Evolutionary conservation across 1,284 basidiomycete species (phyloP).

Genomic region (Somion occarium): DNA sequence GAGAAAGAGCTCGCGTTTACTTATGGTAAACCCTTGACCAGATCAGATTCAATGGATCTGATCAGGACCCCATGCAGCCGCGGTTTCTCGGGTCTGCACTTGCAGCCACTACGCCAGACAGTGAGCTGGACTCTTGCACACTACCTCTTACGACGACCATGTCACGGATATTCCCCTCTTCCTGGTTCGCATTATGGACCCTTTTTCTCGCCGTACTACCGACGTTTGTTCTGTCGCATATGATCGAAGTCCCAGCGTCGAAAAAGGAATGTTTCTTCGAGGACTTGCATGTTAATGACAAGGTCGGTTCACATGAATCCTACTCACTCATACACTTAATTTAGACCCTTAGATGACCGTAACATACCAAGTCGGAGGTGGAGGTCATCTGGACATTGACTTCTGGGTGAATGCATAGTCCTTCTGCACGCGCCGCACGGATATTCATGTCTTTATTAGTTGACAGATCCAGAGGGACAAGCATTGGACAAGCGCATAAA

Average conservation of each 20-base stretch:
- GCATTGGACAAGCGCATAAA: constrained; percentile 77
- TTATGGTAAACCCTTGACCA: constrained; percentile 10
- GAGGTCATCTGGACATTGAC: constrained; percentile 96
- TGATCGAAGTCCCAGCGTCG: constrained; percentile 71
- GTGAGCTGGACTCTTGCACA: not conserved
- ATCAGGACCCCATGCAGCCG: constrained; percentile 8
- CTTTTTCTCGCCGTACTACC: constrained; percentile 40
- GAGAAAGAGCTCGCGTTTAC: constrained; percentile 14
- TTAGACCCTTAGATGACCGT: constrained; percentile 83
- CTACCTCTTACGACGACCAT: constrained; percentile 24
- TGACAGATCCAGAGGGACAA: constrained; percentile 69
- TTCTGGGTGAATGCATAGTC: constrained; percentile 67
- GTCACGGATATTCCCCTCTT: constrained; percentile 34
- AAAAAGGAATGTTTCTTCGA: constrained; percentile 98
- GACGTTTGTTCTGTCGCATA: constrained; percentile 49
- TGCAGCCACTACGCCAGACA: not conserved
- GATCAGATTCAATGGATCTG: constrained; percentile 10
- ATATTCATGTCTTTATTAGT: constrained; percentile 37
- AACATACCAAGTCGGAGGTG: constrained; percentile 96
- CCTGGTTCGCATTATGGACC: constrained; percentile 28
- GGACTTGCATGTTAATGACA: constrained; percentile 92
- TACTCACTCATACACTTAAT: not conserved
- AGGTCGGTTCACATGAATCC: constrained; percentile 44
- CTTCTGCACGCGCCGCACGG: not conserved
- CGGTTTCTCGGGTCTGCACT: constrained; percentile 9